Evolutionary conservation across 257 asterid genomes (phyloP), one percentile per base, ranked within the genome.

Genomic region (Galeopsis tetrahit): DNA sequence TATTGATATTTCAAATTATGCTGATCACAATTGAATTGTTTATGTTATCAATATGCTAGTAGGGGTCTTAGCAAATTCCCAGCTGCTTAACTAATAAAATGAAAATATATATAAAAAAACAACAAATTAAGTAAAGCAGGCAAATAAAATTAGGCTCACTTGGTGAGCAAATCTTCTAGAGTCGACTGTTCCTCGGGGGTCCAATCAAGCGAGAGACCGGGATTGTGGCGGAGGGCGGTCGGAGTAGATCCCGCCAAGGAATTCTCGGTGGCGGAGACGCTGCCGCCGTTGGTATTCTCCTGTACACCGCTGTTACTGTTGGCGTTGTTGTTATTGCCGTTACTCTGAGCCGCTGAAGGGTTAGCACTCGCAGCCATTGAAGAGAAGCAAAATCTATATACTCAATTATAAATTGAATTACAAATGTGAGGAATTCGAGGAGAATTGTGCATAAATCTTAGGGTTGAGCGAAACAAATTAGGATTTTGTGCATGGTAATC

Each of bases 151-250:
- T 39, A 59, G 34, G 13, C 96, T 77, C n/a, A 93, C 98, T 82
- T 86, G 72, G 75, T 51, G 36, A 88, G 90, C 71, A 90, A 89
- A 44, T 87, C 97, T 73, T 93, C 96, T 63, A 93, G 85, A 43
- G 78, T 81, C 9, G 96, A 87, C 80, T 90, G 96, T 78, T 93
- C 98, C 10, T 87, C 95, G 2, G 86, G 57, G 17, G 96, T 82
- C 98, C 98, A 93, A 56, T 82, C 85, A 21, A 79, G 78, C 66
- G 93, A 82, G 31, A 93, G 73, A 10, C 97, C 97, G 2, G 98
- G 95, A 79, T 90, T 84, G 80, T 93, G 96, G 32, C 86, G 89
- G 78, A 93, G 93, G 46, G 85, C 79, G 13, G 85, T 77, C 71
- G 82, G 87, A 21, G 87, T 72, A 10, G 87, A 75, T n/a, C 85